Evolutionary conservation across 805 yeast species (phyloP).

Genomic region (Metschnikowia koreensis): DNA sequence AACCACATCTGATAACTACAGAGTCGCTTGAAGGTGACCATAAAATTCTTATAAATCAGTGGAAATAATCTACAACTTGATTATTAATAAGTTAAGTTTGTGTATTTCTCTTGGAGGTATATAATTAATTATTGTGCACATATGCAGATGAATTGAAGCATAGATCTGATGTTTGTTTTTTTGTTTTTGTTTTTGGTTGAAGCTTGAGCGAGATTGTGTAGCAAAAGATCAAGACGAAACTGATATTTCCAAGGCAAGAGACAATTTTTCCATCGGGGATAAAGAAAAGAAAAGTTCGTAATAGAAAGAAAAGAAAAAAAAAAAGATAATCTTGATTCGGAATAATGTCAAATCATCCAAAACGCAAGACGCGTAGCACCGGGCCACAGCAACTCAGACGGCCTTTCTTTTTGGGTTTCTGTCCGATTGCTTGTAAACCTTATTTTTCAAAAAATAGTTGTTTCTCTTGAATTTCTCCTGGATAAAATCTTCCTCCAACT

Average conservation of each 20-base stretch:
- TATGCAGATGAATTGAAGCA: not conserved
- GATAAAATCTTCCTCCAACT: constrained; percentile 12
- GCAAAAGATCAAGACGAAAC: not conserved
- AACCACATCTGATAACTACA: too few species aligned
- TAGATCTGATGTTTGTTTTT: not conserved
- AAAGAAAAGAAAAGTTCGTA: too few species aligned
- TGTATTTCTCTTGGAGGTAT: not conserved
- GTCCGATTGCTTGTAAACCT: constrained; percentile 18
- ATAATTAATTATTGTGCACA: not conserved
- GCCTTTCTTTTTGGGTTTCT: constrained; percentile 10
- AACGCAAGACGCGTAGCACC: not conserved
- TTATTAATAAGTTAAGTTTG: too few species aligned
- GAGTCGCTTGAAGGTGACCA: too few species aligned
- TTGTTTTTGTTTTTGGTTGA: not conserved
- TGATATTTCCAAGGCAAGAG: not conserved
- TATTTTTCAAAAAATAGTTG: constrained; percentile 21
- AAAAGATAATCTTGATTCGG: not conserved
- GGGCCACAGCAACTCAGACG: not conserved
- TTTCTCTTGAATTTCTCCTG: constrained; percentile 19
- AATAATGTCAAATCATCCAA: constrained; percentile 2
- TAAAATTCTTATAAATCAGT: too few species aligned
- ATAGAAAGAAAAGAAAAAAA: not conserved
- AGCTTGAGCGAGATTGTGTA: not conserved
- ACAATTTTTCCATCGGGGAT: too few species aligned
- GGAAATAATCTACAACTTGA: not conserved